A percentile compares a stretch with the other conserved stretches of the same genome.
Evolutionary conservation across 345 rosid genomes (phyloP).

Genomic region (Zanthoxylum bungeanum): DNA sequence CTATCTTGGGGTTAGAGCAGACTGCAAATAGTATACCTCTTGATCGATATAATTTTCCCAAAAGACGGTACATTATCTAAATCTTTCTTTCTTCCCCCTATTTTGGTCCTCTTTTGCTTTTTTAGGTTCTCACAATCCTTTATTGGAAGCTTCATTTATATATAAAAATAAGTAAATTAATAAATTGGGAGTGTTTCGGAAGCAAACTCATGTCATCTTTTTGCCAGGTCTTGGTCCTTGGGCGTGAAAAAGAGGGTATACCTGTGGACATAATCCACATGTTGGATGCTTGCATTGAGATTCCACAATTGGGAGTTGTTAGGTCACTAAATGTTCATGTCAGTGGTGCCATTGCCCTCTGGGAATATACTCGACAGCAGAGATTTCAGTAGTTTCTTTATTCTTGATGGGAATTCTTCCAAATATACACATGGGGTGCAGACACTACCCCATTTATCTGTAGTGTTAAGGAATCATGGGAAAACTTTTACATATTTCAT

Average conservation of each 20-base stretch:
- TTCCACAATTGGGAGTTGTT: constrained; percentile 94
- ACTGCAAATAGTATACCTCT: constrained; percentile 85
- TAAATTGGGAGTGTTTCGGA: too few species aligned
- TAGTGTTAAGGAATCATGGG: too few species aligned
- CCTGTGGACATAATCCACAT: constrained; percentile 89
- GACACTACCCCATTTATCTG: background rate
- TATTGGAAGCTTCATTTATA: too few species aligned
- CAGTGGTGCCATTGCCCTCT: constrained; percentile 95
- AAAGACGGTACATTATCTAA: constrained; percentile 58
- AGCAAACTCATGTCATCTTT: background rate
- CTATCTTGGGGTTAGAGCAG: constrained; percentile 90
- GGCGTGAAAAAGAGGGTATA: constrained; percentile 93
- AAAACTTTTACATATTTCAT: background rate
- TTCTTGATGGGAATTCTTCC: background rate
- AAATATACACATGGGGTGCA: background rate
- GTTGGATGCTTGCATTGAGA: constrained; percentile 86
- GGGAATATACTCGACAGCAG: constrained; percentile 98
- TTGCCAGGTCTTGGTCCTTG: constrained; percentile 81
- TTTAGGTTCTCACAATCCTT: too few species aligned
- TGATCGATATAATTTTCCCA: constrained; percentile 63
- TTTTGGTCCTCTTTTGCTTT: too few species aligned
- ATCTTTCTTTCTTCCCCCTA: too few species aligned
- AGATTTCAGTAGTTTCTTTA: constrained; percentile 39
- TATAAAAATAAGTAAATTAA: background rate
- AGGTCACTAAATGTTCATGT: constrained; percentile 95